These are phyloP conservation scores for Dicorynia guianensis DNA, from an alignment of 306 rosid genomes.

Conservation along the genomic window DNA sequence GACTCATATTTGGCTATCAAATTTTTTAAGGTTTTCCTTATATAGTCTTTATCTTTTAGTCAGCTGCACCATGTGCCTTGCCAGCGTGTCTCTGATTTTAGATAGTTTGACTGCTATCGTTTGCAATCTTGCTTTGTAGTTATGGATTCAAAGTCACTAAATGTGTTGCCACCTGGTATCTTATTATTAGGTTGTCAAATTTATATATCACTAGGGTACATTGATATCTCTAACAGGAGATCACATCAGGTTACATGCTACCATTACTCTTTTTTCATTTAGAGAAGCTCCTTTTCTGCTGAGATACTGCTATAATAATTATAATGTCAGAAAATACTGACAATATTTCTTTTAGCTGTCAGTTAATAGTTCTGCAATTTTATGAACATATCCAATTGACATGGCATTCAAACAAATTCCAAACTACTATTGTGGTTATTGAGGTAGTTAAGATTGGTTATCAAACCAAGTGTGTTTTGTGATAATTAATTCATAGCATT, in stretches of 20 bases:
- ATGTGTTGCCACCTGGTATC: too few species aligned
- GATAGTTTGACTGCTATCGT: not conserved
- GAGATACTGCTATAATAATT: not conserved
- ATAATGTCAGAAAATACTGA: constrained; percentile 10
- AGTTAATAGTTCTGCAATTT: not conserved
- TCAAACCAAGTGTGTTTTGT: not conserved
- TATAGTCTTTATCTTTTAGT: constrained; percentile 2
- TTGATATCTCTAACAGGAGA: too few species aligned
- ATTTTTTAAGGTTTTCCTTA: not conserved
- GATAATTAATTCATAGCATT: not conserved
- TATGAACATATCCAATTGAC: not conserved
- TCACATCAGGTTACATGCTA: too few species aligned
- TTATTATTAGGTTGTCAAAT: not conserved
- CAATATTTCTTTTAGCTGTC: too few species aligned
- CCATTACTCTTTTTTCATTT: not conserved
- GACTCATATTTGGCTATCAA: constrained; percentile 25
- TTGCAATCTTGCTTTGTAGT: not conserved
- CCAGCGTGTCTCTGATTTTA: not conserved
- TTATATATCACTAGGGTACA: too few species aligned
- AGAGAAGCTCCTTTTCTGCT: not conserved
- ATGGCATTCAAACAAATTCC: not conserved
- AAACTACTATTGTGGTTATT: constrained; percentile 11
- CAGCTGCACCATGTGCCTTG: not conserved
- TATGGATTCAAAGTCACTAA: too few species aligned
- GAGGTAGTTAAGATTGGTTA: not conserved